Base-by-base conservation (phyloP, 768 basidiomycete species). In the Tulasnella sp. region DNA sequence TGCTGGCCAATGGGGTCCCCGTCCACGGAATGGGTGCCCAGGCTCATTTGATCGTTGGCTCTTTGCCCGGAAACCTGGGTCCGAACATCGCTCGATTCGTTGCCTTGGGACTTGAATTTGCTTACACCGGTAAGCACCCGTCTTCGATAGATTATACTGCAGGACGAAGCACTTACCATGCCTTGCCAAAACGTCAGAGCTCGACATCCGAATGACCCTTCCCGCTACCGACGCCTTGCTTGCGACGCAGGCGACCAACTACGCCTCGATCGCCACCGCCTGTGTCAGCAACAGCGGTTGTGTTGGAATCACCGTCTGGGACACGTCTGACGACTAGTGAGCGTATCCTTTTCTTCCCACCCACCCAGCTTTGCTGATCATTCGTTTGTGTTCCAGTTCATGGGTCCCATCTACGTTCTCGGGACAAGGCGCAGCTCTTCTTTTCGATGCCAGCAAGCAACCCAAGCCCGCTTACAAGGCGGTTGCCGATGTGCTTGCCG, bases 11-110 rank as follows among this genome's bases (percentile, higher is more conserved):
- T 35, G 87, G 86, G 29, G 86, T 86, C 1, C 90, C 90, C 7
- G 85, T 91, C 80, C 88, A 91, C 81, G 90, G 90, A 55, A 84
- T 92, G 70, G 91, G 91, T 77, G 85, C 90, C 74, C 91, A 79
- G 20, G 78, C 48, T 9, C 78, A 79, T 39, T 55, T 79, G 39
- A 79, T 79, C 69, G 74, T 79, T 40, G 72, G 72, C 6, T 39
- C 26, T 13, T 9, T 75, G 4, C 71, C 71, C 29, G 32, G 40
- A 0, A 44, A 51, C n/a, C 81, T 92, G 70, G 84, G 87, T 73
- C 82, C 85, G 2, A 88, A 88, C 78, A 83, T 91, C 77, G 82
- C 87, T 79, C 85, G 86, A 73, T 88, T 91, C 81, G 86, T 88
- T 15, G 87, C 87, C 13, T 87, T 91, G 37, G 90, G 91, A 5